These are phyloP conservation scores for Cordyceps javanica DNA, from an alignment of 2,329 filamentous ascomycete genomes.

Conservation along the genomic window DNA sequence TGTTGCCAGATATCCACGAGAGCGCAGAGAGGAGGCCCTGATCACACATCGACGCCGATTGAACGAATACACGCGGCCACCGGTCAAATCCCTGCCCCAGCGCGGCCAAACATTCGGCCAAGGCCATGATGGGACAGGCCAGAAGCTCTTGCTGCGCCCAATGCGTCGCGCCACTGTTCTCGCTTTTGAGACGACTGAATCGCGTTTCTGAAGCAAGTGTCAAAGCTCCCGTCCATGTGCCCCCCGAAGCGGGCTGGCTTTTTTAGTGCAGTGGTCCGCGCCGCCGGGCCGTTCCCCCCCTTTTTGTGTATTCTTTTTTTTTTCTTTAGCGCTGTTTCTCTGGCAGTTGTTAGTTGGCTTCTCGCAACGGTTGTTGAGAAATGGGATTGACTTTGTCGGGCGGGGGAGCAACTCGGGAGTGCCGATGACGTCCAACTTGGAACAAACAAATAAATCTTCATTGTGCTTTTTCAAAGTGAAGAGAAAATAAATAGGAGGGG, in stretches of 20 bases:
- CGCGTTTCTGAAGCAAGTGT: conserved; percentile 10
- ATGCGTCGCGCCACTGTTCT: neutral
- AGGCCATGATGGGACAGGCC: neutral
- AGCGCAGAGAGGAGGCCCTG: too few relatives aligned
- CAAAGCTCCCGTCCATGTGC: neutral
- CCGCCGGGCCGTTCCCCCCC: neutral
- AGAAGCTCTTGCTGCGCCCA: neutral
- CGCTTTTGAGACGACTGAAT: conserved; percentile 2
- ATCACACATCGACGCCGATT: neutral
- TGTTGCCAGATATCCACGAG: too few relatives aligned
- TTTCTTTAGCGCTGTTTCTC: neutral
- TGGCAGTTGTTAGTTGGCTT: neutral
- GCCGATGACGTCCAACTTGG: neutral
- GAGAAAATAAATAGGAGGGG: too few relatives aligned
- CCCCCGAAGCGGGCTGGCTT: neutral
- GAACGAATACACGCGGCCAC: neutral
- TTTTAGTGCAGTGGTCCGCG: neutral
- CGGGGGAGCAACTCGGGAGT: neutral
- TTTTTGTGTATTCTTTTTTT: neutral
- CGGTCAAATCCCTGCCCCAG: neutral
- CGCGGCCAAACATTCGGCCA: neutral
- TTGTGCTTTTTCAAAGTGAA: neutral
- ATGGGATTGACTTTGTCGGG: neutral
- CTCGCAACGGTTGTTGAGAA: neutral
- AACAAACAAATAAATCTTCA: neutral